A percentile compares a stretch with the other conserved stretches of the same genome.
Evolutionary conservation across 2,329 filamentous ascomycete genomes (phyloP).

Genomic region (Epichloe gansuensis): DNA sequence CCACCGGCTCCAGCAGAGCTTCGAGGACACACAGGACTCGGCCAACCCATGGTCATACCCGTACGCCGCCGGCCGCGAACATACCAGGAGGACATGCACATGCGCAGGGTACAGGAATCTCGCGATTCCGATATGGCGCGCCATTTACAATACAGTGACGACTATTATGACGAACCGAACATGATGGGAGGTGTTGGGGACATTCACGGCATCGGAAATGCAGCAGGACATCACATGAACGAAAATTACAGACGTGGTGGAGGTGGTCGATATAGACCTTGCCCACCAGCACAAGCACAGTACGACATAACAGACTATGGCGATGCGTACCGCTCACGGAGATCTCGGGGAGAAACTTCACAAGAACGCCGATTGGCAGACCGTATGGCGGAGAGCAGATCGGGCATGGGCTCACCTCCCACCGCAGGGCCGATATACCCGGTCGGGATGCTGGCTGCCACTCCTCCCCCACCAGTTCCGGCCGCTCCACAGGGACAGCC

Average conservation of each 20-base stretch:
- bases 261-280: conserved; percentile 1
- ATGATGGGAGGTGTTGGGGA: conserved; percentile 21
- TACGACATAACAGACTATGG: conserved; percentile 21
- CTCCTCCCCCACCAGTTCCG: not conserved
- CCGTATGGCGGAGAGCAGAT: conserved; percentile 33
- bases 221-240: conserved; percentile 46
- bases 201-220: conserved; percentile 34
- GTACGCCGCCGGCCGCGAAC: conserved; percentile 14
- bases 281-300: not conserved
- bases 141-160: conserved; percentile 15
- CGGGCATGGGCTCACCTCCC: conserved; percentile 17
- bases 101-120: conserved; percentile 33
- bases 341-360: conserved; percentile 4
- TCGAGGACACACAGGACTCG: conserved; percentile 8
- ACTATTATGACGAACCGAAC: conserved; percentile 28
- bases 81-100: conserved; percentile 35
- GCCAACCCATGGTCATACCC: conserved; percentile 10
- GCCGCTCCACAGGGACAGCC: not conserved
- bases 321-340: conserved; percentile 30
- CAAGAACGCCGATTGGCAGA: conserved; percentile 25
- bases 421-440: conserved; percentile 22
- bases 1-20: conserved; percentile 20
- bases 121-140: conserved; percentile 27
- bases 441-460: conserved; percentile 12
- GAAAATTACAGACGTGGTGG: conserved; percentile 35